phyloP scores from a whole-genome alignment of 768 basidiomycete genomes.

The Tylopilus sp. region DNA sequence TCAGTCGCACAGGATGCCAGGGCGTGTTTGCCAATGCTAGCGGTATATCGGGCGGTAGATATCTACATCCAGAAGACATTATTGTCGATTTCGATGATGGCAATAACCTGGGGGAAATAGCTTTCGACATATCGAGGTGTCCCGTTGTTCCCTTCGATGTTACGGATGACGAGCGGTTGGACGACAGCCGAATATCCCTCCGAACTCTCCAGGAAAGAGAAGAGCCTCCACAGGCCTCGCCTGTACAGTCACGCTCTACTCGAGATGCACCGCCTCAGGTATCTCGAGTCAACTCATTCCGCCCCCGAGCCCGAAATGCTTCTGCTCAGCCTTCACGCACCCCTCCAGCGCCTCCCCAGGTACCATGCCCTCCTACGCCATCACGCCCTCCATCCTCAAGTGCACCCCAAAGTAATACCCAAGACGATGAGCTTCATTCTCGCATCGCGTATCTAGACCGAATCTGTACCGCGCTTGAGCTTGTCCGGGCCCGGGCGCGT shows the following conservation, averaged over 20 bases:
- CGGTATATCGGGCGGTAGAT: not conserved
- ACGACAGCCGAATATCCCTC: slow-evolving; percentile 22
- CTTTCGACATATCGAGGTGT: slow-evolving; percentile 20
- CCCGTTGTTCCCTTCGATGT: slow-evolving; percentile 25
- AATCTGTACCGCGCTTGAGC: slow-evolving; percentile 39
- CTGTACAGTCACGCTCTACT: not conserved
- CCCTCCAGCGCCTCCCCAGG: not conserved
- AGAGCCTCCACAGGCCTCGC: slow-evolving; percentile 6
- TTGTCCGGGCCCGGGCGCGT: slow-evolving; percentile 42
- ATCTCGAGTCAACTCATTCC: slow-evolving; percentile 22
- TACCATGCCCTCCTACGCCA: not conserved
- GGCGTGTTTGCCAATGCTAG: no score
- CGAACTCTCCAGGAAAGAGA: slow-evolving; percentile 28
- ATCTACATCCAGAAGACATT: slow-evolving; percentile 11
- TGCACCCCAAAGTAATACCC: not conserved
- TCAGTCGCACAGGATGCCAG: slow-evolving; percentile 3
- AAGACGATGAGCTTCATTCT: slow-evolving; percentile 12
- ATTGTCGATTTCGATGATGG: slow-evolving; percentile 5
- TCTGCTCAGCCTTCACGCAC: slow-evolving; percentile 3
- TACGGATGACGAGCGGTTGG: slow-evolving; percentile 28
- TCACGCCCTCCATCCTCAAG: slow-evolving; percentile 8
- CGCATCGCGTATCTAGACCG: slow-evolving; percentile 30
- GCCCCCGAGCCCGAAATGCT: slow-evolving; percentile 24
- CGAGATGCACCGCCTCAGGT: slow-evolving; percentile 1
- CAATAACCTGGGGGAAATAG: slow-evolving; percentile 6